These are phyloP conservation scores for Kluyveromyces nonfermentans DNA, from an alignment of 805 yeast species.

Conservation along the genomic window DNA sequence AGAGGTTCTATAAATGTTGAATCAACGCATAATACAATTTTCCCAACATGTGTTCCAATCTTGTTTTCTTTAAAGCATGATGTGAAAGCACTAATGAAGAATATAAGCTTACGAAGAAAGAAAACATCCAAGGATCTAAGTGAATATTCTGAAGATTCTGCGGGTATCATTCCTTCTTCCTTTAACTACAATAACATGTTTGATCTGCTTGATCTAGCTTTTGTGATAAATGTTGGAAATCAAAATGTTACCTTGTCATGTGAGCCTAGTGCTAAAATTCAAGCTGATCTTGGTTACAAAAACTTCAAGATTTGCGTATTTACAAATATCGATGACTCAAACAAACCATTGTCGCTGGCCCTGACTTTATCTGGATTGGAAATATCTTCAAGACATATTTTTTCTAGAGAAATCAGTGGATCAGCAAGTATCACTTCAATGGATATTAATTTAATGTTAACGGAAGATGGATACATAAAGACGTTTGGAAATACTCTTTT, in stretches of 20 bases:
- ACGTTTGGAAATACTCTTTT: conserved; percentile 44
- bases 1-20: conserved; percentile 21
- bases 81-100: conserved; percentile 38
- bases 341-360: conserved; percentile 36
- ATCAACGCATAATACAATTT: conserved; percentile 61
- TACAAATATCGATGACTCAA: conserved; percentile 35
- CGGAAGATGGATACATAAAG: conserved; percentile 33
- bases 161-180: neutral
- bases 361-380: conserved; percentile 45
- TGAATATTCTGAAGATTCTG: conserved; percentile 3
- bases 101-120: conserved; percentile 11
- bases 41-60: conserved; percentile 73
- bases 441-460: conserved; percentile 39
- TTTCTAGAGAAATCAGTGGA: conserved; percentile 84
- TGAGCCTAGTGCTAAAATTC: conserved; percentile 89
- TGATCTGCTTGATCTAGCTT: conserved; percentile 48
- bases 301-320: conserved; percentile 53
- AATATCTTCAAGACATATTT: conserved; percentile 79
- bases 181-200: conserved; percentile 35
- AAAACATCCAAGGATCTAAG: conserved; percentile 2
- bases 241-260: conserved; percentile 78
- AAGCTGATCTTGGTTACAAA: conserved; percentile 69
- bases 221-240: conserved; percentile 56
- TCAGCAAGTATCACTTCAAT: conserved; percentile 43
- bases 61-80: conserved; percentile 48